phyloP scores from a whole-genome alignment of 2,329 filamentous ascomycete genomes.

The Ascochyta pisi region DNA sequence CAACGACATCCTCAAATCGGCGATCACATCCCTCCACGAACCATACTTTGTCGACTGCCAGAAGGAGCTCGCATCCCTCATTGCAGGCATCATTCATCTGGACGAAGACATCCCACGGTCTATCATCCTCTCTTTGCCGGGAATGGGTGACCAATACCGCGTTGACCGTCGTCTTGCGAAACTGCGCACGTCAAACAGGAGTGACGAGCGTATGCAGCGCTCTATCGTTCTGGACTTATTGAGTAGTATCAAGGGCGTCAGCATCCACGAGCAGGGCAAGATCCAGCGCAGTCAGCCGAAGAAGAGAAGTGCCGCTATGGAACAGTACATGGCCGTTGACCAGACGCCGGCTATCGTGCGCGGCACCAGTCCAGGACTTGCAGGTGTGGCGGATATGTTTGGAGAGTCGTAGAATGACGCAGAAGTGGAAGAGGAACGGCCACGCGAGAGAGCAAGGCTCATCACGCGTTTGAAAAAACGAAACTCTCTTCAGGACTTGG shows the following conservation, averaged over 20 bases:
- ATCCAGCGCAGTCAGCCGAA: conserved; percentile 58
- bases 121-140: conserved; percentile 81
- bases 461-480: not conserved
- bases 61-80: conserved; percentile 86
- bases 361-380: conserved; percentile 51
- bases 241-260: conserved; percentile 85
- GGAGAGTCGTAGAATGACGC: conserved; percentile 21
- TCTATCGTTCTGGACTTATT: conserved; percentile 83
- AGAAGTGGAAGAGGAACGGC: not conserved
- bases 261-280: conserved; percentile 91
- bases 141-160: conserved; percentile 68
- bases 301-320: conserved; percentile 44
- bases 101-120: conserved; percentile 76
- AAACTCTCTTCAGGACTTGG: not conserved
- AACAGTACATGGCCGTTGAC: conserved; percentile 54
- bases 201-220: conserved; percentile 75
- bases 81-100: conserved; percentile 81
- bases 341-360: conserved; percentile 45
- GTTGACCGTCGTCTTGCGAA: conserved; percentile 63
- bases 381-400: conserved; percentile 56
- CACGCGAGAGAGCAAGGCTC: not conserved
- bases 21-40: conserved; percentile 89
- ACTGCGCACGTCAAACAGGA: conserved; percentile 53
- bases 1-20: conserved; percentile 85
- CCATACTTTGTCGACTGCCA: conserved; percentile 97